These are phyloP conservation scores for Novymonas esmeraldas DNA, from an alignment of 208 protist genomes.

Conservation along the genomic window DNA sequence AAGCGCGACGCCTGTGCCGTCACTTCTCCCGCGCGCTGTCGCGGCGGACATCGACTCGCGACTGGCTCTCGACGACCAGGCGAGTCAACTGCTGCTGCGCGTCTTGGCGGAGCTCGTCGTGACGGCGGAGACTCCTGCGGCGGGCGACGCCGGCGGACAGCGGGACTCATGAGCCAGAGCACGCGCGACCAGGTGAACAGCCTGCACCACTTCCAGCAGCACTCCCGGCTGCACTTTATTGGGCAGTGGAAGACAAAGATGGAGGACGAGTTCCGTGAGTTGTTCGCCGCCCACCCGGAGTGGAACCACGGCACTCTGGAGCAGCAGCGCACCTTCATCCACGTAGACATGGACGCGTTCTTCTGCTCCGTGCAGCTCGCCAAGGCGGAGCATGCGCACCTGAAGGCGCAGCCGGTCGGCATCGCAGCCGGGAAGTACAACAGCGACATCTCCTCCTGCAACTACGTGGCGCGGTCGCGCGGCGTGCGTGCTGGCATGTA, in stretches of 20 bases:
- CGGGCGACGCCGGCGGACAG: neutral
- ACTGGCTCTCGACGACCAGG: constrained; percentile 41
- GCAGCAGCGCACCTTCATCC: constrained; percentile 70
- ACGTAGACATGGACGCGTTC: constrained; percentile 96
- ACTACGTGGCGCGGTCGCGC: constrained; percentile 88
- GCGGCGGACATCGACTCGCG: constrained; percentile 44
- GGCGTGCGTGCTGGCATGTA: constrained; percentile 94
- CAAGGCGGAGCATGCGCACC: constrained; percentile 79
- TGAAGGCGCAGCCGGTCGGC: constrained; percentile 79
- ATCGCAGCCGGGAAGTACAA: constrained; percentile 85
- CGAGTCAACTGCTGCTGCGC: constrained; percentile 30
- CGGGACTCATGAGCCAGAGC: constrained; percentile 25
- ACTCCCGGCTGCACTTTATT: constrained; percentile 94
- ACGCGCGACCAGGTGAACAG: constrained; percentile 73
- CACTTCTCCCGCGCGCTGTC: constrained; percentile 35
- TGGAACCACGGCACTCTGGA: constrained; percentile 73
- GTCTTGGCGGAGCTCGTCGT: constrained; percentile 37
- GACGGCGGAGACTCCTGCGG: neutral
- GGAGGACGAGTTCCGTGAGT: constrained; percentile 64
- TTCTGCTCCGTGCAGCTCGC: constrained; percentile 92
- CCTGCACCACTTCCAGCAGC: constrained; percentile 85
- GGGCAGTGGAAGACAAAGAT: constrained; percentile 89
- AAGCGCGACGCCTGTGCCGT: constrained; percentile 11
- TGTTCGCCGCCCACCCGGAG: constrained; percentile 61
- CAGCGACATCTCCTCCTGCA: constrained; percentile 93